Conservation (phyloP, 176 grass and related monocot species). For the Guadua angustifolia region DNA sequence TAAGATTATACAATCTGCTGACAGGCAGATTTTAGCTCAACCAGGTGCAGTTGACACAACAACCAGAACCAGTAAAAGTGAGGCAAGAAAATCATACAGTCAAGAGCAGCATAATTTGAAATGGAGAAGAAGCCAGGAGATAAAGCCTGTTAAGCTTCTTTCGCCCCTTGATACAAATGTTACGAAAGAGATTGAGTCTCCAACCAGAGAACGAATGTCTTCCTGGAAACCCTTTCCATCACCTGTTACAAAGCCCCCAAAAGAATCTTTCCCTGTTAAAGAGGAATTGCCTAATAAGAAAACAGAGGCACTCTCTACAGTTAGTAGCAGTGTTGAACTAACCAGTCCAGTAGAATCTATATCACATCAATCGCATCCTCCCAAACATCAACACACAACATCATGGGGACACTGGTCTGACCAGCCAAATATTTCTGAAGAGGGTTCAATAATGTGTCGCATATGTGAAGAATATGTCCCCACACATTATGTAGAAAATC, state of each 20-base stretch:
- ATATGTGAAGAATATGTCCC: conserved; percentile 99
- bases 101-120: conserved; percentile 94
- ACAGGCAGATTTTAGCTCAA: conserved; percentile 57
- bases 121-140: conserved; percentile 98
- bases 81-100: conserved; percentile 90
- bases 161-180: conserved; percentile 53
- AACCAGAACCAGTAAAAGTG: conserved; percentile 54
- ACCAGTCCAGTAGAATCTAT: conserved; percentile 63
- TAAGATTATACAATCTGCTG: conserved; percentile 82
- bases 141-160: conserved; percentile 80
- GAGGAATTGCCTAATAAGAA: conserved; percentile 52
- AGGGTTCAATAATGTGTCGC: conserved; percentile 99
- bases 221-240: conserved; percentile 92
- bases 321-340: conserved; percentile 58
- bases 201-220: conserved; percentile 72
- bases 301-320: conserved; percentile 43
- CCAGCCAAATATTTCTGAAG: conserved; percentile 92
- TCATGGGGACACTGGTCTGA: conserved; percentile 95
- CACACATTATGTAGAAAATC: conserved; percentile 88
- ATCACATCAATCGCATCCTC: conserved; percentile 61
- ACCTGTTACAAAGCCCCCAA: conserved; percentile 49
- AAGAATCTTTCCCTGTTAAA: conserved; percentile 53
- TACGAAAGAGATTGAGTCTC: conserved; percentile 66
- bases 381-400: conserved; percentile 75
- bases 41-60: conserved; percentile 45